phyloP scores from a whole-genome alignment of 768 basidiomycete species.

The Auricularia sp. region DNA sequence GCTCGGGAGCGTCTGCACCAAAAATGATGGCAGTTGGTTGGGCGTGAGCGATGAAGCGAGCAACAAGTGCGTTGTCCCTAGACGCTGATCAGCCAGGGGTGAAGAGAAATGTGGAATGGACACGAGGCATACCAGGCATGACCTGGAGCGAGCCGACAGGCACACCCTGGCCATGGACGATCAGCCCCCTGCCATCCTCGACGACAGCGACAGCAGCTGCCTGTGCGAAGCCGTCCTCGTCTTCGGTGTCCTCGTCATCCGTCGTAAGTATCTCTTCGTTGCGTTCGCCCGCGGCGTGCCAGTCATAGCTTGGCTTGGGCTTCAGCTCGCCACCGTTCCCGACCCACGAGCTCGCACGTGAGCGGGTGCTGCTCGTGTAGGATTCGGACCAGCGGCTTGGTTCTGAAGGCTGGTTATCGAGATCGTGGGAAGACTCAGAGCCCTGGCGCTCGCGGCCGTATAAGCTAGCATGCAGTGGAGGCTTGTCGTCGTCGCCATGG shows the following conservation, averaged over 20 bases:
- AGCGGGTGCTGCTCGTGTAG: conserved; percentile 6
- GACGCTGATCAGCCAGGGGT: conserved; percentile 1
- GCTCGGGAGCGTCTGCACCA: conserved; percentile 57
- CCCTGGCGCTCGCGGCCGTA: neutral
- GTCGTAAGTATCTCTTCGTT: conserved; percentile 23
- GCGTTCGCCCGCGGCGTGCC: conserved; percentile 16
- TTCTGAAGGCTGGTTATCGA: conserved; percentile 1
- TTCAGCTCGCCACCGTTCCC: neutral
- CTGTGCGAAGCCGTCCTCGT: conserved; percentile 52
- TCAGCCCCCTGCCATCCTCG: conserved; percentile 76
- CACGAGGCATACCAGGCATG: conserved; percentile 49
- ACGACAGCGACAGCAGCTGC: conserved; percentile 71
- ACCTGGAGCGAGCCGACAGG: conserved; percentile 55
- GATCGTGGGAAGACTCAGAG: conserved; percentile 3
- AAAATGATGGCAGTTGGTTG: conserved; percentile 65
- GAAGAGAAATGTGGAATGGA: neutral
- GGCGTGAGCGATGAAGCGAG: conserved; percentile 74
- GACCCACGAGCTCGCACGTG: neutral
- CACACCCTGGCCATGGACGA: conserved; percentile 58
- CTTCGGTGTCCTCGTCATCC: conserved; percentile 35
- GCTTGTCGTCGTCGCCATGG: neutral
- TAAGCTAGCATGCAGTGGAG: neutral
- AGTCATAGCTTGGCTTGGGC: conserved; percentile 2
- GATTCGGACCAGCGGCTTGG: conserved; percentile 1
- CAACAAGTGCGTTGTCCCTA: conserved; percentile 90